Percentiles rank a stretch among this genome's conserved stretches.
phyloP scores from a whole-genome alignment of 1,284 basidiomycete genomes.

The Austroboletus novae-zelandiae region DNA sequence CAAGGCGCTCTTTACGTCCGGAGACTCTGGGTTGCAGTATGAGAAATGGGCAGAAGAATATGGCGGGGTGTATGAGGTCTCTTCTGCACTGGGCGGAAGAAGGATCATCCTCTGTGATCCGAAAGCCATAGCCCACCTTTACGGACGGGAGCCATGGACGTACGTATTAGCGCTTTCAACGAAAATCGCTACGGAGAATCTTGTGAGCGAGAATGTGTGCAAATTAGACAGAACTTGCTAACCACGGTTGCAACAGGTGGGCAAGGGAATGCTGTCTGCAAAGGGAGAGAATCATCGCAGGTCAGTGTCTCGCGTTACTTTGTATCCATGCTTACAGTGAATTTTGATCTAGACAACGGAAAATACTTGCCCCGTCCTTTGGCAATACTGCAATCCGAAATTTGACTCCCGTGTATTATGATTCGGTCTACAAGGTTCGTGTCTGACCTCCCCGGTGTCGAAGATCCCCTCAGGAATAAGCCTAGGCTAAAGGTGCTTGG shows the following conservation, averaged over 20 bases:
- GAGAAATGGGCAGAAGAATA: constrained; percentile 43
- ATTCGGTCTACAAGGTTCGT: background rate
- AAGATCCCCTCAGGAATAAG: background rate
- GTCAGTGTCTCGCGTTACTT: background rate
- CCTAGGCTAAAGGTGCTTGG: constrained; percentile 38
- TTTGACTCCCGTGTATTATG: constrained; percentile 32
- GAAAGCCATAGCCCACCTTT: constrained; percentile 53
- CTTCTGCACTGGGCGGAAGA: constrained; percentile 39
- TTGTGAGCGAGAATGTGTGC: constrained; percentile 17
- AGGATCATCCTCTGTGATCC: constrained; percentile 51
- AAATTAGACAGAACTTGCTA: background rate
- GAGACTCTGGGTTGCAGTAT: constrained; percentile 19
- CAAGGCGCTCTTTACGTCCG: constrained; percentile 9
- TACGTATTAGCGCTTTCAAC: constrained; percentile 9
- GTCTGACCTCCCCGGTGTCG: background rate
- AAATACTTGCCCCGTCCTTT: constrained; percentile 46
- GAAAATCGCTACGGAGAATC: constrained; percentile 3
- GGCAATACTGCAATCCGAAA: constrained; percentile 44
- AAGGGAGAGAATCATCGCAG: constrained; percentile 24
- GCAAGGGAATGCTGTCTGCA: constrained; percentile 19
- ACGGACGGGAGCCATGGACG: constrained; percentile 44
- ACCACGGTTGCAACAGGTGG: constrained; percentile 15
- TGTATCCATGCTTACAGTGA: background rate
- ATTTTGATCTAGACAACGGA: constrained; percentile 39
- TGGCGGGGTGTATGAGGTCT: constrained; percentile 45